Conservation (phyloP, 345 rosid genomes). For the Pistacia integerrima region DNA sequence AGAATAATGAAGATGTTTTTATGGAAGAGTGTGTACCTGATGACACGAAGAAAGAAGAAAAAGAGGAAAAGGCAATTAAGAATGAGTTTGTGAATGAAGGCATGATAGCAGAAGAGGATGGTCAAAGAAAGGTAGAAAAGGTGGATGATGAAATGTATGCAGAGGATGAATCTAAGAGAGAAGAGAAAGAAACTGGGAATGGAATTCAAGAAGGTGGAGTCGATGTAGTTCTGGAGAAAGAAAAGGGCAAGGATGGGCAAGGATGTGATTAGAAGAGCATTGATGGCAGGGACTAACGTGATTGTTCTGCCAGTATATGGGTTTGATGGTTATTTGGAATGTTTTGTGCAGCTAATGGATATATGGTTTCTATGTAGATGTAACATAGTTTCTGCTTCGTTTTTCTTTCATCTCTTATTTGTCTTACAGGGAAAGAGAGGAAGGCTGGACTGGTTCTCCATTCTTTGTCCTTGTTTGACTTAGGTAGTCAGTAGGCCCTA, state of each 20-base stretch:
- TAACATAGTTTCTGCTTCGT: slow-evolving; percentile 5
- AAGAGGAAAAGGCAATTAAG: slow-evolving; percentile 18
- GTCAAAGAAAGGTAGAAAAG: slow-evolving; percentile 21
- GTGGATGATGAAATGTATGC: slow-evolving; percentile 14
- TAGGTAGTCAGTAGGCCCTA: slow-evolving; percentile 22
- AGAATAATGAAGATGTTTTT: slow-evolving; percentile 35
- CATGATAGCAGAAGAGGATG: slow-evolving; percentile 10
- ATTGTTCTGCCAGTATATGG: slow-evolving; percentile 27
- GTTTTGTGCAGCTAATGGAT: slow-evolving; percentile 21
- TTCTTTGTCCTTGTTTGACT: slow-evolving; percentile 15
- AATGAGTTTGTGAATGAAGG: slow-evolving; percentile 15
- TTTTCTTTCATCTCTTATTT: slow-evolving; percentile 3
- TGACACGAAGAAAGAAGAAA: slow-evolving; percentile 8
- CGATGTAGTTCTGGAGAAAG: not conserved
- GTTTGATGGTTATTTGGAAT: slow-evolving; percentile 19
- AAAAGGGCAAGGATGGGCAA: not conserved
- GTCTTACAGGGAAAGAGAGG: slow-evolving; percentile 15
- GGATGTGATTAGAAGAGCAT: slow-evolving; percentile 17
- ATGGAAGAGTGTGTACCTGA: slow-evolving; percentile 33
- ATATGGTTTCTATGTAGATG: slow-evolving; percentile 14
- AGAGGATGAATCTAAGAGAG: slow-evolving; percentile 19
- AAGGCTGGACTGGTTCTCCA: not conserved
- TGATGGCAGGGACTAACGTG: slow-evolving; percentile 25
- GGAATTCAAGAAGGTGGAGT: not conserved
- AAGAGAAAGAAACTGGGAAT: slow-evolving; percentile 3